Evolutionary conservation across 2,329 filamentous ascomycete species (phyloP).

Genomic region (Neoscytalidium dimidiatum): DNA sequence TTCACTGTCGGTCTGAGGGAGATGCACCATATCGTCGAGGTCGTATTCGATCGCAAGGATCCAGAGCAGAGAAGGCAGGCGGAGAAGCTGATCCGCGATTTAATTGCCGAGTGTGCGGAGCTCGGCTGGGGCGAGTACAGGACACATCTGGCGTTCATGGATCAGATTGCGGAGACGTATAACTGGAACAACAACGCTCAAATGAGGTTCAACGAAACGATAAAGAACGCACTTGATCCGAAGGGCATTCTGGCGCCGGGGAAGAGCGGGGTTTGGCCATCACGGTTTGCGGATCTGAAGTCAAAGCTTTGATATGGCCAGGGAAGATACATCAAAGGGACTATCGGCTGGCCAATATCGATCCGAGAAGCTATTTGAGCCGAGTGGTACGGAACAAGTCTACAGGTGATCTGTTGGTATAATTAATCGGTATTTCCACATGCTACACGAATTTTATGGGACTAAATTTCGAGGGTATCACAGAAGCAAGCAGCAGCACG

Average conservation of each 20-base stretch:
- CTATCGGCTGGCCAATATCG: too few relatives aligned
- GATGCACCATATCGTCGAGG: conserved; percentile 44
- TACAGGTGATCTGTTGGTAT: too few relatives aligned
- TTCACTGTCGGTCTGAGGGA: conserved; percentile 39
- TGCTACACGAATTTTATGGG: too few relatives aligned
- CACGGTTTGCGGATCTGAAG: conserved; percentile 9
- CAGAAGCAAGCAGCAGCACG: too few relatives aligned
- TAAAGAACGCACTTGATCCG: conserved; percentile 50
- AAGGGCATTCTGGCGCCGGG: conserved; percentile 33
- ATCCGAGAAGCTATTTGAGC: too few relatives aligned
- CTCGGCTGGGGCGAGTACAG: conserved; percentile 49
- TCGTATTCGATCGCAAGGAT: conserved; percentile 34
- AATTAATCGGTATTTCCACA: too few relatives aligned
- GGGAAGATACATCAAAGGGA: not conserved
- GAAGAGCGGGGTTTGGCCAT: conserved; percentile 28
- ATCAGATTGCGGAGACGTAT: conserved; percentile 51
- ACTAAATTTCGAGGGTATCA: too few relatives aligned
- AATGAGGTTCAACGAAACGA: conserved; percentile 47
- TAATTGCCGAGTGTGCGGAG: conserved; percentile 42
- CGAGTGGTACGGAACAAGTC: too few relatives aligned
- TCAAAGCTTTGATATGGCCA: not conserved
- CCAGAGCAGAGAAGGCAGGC: conserved; percentile 27
- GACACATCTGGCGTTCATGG: conserved; percentile 50
- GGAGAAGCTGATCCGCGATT: conserved; percentile 31
- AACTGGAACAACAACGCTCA: conserved; percentile 46